Evolutionary conservation across 306 rosid genomes (phyloP).

Genomic region (Prunus mume): DNA sequence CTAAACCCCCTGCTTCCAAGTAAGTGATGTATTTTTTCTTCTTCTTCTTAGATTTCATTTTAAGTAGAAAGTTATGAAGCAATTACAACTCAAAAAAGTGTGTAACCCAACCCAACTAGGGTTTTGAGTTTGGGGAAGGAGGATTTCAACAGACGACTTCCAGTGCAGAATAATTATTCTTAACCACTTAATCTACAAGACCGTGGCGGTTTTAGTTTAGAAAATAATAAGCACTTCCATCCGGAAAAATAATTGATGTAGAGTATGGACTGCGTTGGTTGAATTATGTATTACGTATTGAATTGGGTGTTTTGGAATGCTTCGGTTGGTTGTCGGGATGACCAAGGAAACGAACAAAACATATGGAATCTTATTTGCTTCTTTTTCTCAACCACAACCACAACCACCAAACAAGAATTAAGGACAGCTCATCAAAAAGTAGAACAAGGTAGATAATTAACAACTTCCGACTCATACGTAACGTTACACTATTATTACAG

Average conservation of each 20-base stretch:
- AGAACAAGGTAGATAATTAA: not conserved
- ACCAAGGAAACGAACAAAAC: slow-evolving; percentile 63
- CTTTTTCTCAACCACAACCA: slow-evolving; percentile 34
- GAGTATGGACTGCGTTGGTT: not conserved
- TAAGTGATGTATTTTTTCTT: slow-evolving; percentile 19
- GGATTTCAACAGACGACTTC: no score
- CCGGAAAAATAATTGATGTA: not conserved
- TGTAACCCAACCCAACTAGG: no score
- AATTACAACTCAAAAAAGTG: no score
- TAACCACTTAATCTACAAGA: no score
- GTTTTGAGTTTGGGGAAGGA: no score
- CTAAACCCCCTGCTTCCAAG: slow-evolving; percentile 63
- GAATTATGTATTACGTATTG: not conserved
- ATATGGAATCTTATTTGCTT: slow-evolving; percentile 50
- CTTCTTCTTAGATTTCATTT: no score
- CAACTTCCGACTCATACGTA: no score
- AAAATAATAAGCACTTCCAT: not conserved
- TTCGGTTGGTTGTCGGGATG: slow-evolving; percentile 71
- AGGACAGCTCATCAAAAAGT: slow-evolving; percentile 13
- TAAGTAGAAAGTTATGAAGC: no score
- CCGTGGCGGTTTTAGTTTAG: not conserved
- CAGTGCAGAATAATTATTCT: no score
- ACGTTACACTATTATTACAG: slow-evolving; percentile 24
- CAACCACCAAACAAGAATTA: slow-evolving; percentile 31
- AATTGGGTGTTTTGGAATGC: slow-evolving; percentile 11